Evolutionary conservation across 2,329 filamentous ascomycete species (phyloP), one percentile per base, ranked within the genome.

Genomic region (Cladosporium phlei): DNA sequence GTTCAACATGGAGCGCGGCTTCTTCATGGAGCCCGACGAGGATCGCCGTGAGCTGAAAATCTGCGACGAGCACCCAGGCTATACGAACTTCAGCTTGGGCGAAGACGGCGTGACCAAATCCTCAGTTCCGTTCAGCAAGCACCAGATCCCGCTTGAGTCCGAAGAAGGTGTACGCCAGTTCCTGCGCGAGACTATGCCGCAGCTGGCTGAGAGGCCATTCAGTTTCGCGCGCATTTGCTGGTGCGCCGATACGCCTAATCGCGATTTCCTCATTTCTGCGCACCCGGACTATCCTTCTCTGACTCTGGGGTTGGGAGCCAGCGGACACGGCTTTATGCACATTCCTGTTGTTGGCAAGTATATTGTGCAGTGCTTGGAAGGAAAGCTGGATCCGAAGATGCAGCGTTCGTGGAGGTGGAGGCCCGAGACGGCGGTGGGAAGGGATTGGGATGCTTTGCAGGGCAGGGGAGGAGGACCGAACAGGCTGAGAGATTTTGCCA

Each of bases 61-160:
- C 38, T 73, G 77, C 56, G 76, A 80, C 51, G 75, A 79, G 52
- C 76, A 79, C 48, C 76, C 76, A 0, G 76, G 76, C 3, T 80
- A 79, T 51, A 73, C 70, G 46, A 77, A 78, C 48, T 72, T 69
- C 33, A 52, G 70, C 8, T 56, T 63, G 21, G 48, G 57, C 0
- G 28, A 45, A 12, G 48, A 56, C 24, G 64, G 60, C 6, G 57
- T 64, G 19, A n/a, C n/a, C n/a, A 52, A 56, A 24, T 55, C 57
- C 16, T 71, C 67, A 5, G 49, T 68, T 0, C 69, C 71, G 0
- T 70, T 75, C 38, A 65, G 68, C 2, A 69, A 64, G 39, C 65
- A 73, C 24, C 69, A 74, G 25, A 70, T 73, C 44, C 76, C 75
- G 0, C 55, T 68, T 0, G 70, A 72, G 34, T 69, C 73, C 0